Base-by-base conservation (phyloP, 495 filamentous ascomycete species). In the Diplogelasinospora grovesii region DNA sequence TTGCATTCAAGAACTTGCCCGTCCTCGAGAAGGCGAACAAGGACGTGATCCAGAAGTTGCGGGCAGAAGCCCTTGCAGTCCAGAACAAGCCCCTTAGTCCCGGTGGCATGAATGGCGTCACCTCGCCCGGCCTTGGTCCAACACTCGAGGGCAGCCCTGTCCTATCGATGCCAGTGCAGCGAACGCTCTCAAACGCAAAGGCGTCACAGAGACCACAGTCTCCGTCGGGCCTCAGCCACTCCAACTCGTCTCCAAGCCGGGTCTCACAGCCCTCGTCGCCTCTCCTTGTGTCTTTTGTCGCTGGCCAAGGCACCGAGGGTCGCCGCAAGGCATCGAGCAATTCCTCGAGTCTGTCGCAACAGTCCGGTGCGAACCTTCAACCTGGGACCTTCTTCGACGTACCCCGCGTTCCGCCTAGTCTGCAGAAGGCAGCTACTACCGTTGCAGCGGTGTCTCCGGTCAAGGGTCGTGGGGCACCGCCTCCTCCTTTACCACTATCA, bases 11-110 rank as follows among this genome's bases (percentile, higher is more conserved):
- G 66, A 98, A 98, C 52, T 70, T 98, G 22, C 87, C 92, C 1
- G 90, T 97, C 40, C 73, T 98, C 14, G 90, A 96, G 56, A 97
- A 95, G 58, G 92, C 93, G 25, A 98, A 98, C 58, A 97, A 97
- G 56, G 93, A 98, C 57, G 86, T 96, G 28, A 92, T 98, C 25
- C 89, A 97, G 53, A 95, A 95, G 53, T 72, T 98, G 41, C 78
- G 89, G 8, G 86, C 87, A 19, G 90, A 96, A 56, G 89, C 86
- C 22, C 68, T 89, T 57, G 83, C 85, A 26, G 71, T 72, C 13
- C 81, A 84, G 49, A 71, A 52, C 54, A 76, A 74, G 43, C 59
- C 54, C 2, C 46, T 63, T 11, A 74, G 64, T 31, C 69, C 71
- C 11, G 61, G 59, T 18, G 58, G 60, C 1, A 39, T 61, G 41